phyloP scores from a whole-genome alignment of 83 land plant genomes.

The Diphasiastrum complanatum region DNA sequence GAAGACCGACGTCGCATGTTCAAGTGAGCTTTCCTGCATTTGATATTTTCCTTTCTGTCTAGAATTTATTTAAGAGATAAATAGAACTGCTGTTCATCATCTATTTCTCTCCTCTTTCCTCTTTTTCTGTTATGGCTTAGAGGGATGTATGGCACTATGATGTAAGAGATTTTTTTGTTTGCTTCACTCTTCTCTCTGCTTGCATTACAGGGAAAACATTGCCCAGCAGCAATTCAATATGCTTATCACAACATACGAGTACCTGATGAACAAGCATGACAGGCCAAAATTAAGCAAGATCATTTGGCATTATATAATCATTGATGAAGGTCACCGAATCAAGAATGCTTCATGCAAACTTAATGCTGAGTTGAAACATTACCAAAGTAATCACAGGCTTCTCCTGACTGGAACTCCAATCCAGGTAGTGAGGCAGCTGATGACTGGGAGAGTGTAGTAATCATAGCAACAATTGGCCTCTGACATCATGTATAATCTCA shows the following conservation, averaged over 20 bases:
- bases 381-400: conserved; percentile 82
- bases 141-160: too few species aligned
- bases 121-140: too few species aligned
- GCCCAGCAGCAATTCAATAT: conserved; percentile 91
- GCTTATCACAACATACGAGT: conserved; percentile 92
- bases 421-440: conserved; percentile 44
- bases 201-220: conserved; percentile 79
- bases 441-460: too few species aligned
- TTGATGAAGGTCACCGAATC: conserved; percentile 98
- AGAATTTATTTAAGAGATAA: too few species aligned
- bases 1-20: conserved; percentile 86
- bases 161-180: too few species aligned
- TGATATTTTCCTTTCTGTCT: too few species aligned
- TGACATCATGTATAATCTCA: too few species aligned
- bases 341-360: conserved; percentile 98
- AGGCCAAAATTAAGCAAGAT: conserved; percentile 88
- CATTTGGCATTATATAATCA: conserved; percentile 91
- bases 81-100: too few species aligned
- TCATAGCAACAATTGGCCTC: too few species aligned
- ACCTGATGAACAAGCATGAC: conserved; percentile 97
- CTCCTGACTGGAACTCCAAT: conserved; percentile 95
- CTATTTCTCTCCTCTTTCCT: too few species aligned
- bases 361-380: conserved; percentile 91
- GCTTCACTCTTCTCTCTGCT: too few species aligned
- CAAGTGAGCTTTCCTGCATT: too few species aligned